Evolutionary conservation across 306 rosid genomes (phyloP), one percentile per base, ranked within the genome.

Genomic region (Echinosophora koreensis): DNA sequence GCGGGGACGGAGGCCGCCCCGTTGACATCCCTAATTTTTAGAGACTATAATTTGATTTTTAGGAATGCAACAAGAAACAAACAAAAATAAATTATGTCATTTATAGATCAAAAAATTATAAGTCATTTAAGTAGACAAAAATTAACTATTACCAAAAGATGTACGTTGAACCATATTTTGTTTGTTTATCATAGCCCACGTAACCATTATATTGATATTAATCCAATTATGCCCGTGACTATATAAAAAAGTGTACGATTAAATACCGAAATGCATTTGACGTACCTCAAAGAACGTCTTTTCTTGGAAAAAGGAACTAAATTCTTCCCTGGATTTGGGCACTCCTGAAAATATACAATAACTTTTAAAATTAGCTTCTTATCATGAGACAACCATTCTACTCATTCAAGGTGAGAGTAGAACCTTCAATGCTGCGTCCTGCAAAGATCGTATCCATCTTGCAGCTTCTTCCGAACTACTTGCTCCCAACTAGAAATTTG

Each of bases 401-500:
- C 62, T 64, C 50, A 27, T 46, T 69, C 46, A 52, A 56, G 79
- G 76, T 55, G 30, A 69, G 47, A 28, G 47, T 13, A 37, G 67
- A 88, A 91, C 98, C 98, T 88, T 90, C 80, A 87, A 16, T 32
- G 94, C 92, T 58, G 94, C 84, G 18, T 84, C 94, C 64, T 91
- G 90, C 61, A 91, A 83, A 3, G 94, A 89, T 51, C 77, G 91
- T 42, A 90, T 94, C 97, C 98, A 94, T 80, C 74, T 86, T 60
- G 96, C 98, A 39, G 94, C 94, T 77, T 94, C 98, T 89, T 94
- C 97, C 59, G 98, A 77, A 74, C 97, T 91, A 82, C 87, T 86
- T 71, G 97, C 97, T 69, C 98, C 97, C 77, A 91, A 66, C 98
- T 94, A 69, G 55, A 67, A 71, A 68, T 78, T 62, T 74, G 52